Conservation (phyloP, 768 basidiomycete genomes). For the Mycena olivaceomarginata region DNA sequence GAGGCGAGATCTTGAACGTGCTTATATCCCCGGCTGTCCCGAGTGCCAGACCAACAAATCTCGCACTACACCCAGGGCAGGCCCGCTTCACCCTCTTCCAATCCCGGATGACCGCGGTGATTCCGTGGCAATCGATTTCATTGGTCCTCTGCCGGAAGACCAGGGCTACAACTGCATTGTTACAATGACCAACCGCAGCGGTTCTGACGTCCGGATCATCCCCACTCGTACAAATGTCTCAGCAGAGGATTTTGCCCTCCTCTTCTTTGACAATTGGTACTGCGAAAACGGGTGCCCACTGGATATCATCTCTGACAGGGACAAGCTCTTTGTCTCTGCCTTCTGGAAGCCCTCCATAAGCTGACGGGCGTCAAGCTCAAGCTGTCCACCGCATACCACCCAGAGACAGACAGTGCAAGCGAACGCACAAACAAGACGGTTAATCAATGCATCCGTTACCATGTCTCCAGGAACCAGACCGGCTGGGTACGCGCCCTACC, state of each 20-base stretch:
- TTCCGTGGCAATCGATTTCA: slow-evolving; percentile 57
- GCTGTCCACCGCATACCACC: slow-evolving; percentile 58
- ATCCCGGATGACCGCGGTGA: slow-evolving; percentile 54
- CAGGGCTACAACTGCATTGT: slow-evolving; percentile 52
- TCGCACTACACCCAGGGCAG: slow-evolving; percentile 44
- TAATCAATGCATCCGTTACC: slow-evolving; percentile 46
- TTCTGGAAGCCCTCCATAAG: slow-evolving; percentile 51
- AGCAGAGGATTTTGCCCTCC: slow-evolving; percentile 46
- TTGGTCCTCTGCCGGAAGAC: slow-evolving; percentile 57
- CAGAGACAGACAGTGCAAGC: slow-evolving; percentile 55
- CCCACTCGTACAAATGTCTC: slow-evolving; percentile 39
- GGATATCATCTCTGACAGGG: slow-evolving; percentile 54
- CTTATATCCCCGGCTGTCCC: slow-evolving; percentile 56
- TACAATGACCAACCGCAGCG: slow-evolving; percentile 42
- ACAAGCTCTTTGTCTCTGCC: slow-evolving; percentile 54
- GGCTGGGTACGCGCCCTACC: slow-evolving; percentile 54
- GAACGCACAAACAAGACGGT: slow-evolving; percentile 53
- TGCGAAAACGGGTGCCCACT: slow-evolving; percentile 56
- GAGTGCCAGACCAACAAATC: slow-evolving; percentile 62
- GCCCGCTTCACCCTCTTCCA: slow-evolving; percentile 51
- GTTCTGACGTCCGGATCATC: slow-evolving; percentile 37
- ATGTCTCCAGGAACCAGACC: slow-evolving; percentile 48
- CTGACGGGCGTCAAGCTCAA: slow-evolving; percentile 48
- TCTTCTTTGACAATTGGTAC: slow-evolving; percentile 54
- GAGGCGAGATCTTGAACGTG: slow-evolving; percentile 50